A percentile compares a stretch with the other conserved stretches of the same genome.
Conservation (phyloP, 2,329 filamentous ascomycete species). For the Aspergillus sp. region DNA sequence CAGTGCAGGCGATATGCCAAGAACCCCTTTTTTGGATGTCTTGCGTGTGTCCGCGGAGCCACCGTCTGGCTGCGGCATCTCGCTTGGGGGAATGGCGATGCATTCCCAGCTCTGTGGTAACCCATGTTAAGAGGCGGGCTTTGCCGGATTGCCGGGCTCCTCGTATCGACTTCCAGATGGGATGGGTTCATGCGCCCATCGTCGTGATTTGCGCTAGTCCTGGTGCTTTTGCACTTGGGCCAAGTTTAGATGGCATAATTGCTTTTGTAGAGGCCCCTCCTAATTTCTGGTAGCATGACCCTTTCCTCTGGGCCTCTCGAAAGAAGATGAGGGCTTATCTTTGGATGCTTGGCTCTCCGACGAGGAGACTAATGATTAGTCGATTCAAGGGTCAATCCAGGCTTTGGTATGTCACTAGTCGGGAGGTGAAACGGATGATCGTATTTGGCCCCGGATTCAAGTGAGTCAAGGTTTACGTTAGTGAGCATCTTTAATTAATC, state of each 20-base stretch:
- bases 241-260: constrained; percentile 7
- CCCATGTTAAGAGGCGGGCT: constrained; percentile 10
- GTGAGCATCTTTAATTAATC: background rate
- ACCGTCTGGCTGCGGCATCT: background rate
- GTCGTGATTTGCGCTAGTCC: background rate
- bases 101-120: constrained; percentile 14
- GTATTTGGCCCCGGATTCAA: background rate
- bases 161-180: constrained; percentile 1
- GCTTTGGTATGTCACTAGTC: constrained; percentile 6
- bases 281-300: constrained; percentile 4
- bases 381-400: background rate
- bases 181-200: background rate
- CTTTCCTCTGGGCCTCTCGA: background rate
- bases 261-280: constrained; percentile 6
- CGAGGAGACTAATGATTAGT: too few relatives aligned
- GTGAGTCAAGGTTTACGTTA: background rate
- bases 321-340: too few relatives aligned
- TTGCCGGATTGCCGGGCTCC: background rate
- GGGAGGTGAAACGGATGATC: background rate
- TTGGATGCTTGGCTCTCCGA: too few relatives aligned
- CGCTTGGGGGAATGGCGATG: background rate
- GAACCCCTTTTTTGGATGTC: background rate
- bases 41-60: background rate
- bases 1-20: background rate
- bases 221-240: background rate